Percentiles rank a stretch among this genome's conserved stretches.
Evolutionary conservation across 2,329 filamentous ascomycete genomes (phyloP).

Genomic region (Pestalotiopsis sp.): DNA sequence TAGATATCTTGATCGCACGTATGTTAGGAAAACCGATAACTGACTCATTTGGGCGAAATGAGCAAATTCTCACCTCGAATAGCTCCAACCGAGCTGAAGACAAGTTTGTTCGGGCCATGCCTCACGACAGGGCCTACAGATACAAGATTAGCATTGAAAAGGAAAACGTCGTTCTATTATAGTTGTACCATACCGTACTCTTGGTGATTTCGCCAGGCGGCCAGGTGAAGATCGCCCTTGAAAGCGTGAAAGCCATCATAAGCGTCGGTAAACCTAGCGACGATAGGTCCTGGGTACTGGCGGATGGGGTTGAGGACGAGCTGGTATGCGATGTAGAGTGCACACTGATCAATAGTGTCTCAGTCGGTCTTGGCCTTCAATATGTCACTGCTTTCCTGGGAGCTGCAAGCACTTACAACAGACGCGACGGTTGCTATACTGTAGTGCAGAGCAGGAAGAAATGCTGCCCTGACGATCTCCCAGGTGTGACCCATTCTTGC

Average conservation of each 20-base stretch:
- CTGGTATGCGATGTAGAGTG: neutral
- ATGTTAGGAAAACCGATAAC: neutral
- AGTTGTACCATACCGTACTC: slow-evolving; percentile 6
- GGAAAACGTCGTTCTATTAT: no score
- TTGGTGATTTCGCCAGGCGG: neutral
- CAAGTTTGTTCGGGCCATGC: slow-evolving; percentile 21
- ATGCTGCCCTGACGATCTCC: no score
- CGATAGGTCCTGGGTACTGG: neutral
- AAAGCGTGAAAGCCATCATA: neutral
- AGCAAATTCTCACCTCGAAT: slow-evolving; percentile 4
- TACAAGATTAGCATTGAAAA: neutral
- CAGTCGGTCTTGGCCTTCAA: no score
- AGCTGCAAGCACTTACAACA: no score
- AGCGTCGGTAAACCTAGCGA: neutral
- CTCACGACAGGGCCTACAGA: slow-evolving; percentile 19
- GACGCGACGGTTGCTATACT: no score
- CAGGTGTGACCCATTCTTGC: no score
- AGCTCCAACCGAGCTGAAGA: slow-evolving; percentile 22
- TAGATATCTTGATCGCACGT: slow-evolving; percentile 21
- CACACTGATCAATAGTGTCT: no score
- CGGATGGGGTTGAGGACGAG: neutral
- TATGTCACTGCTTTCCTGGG: no score
- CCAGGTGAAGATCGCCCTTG: neutral
- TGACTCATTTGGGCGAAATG: neutral
- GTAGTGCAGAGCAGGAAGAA: no score